Percentiles rank a stretch among this genome's conserved stretches.
Conservation (phyloP, 495 filamentous ascomycete species). For the Talaromyces ruber region DNA sequence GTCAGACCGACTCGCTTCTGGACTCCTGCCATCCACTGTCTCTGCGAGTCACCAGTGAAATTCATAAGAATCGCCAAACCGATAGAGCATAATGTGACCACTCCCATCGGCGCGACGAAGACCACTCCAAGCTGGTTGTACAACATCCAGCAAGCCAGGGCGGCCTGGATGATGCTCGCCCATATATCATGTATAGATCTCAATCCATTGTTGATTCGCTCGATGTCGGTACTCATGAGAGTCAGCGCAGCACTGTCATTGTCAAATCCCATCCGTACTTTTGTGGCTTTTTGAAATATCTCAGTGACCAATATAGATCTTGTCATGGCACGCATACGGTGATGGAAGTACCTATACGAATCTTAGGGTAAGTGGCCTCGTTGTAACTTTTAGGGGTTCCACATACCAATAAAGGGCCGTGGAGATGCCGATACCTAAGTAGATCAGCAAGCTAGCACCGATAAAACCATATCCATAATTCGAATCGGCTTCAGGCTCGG, state of each 20-base stretch:
- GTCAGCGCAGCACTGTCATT: constrained; percentile 41
- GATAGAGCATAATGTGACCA: constrained; percentile 16
- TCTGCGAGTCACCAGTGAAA: constrained; percentile 12
- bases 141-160: constrained; percentile 42
- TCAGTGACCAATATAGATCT: constrained; percentile 39
- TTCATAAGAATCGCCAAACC: constrained; percentile 13
- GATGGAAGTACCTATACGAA: constrained; percentile 24
- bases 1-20: constrained; percentile 16
- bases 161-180: constrained; percentile 43
- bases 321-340: constrained; percentile 36
- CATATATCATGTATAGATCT: constrained; percentile 35
- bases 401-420: constrained; percentile 41
- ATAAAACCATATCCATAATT: constrained; percentile 46
- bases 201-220: constrained; percentile 28
- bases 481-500: constrained; percentile 27
- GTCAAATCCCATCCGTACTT: constrained; percentile 12
- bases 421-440: constrained; percentile 38
- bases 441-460: constrained; percentile 38
- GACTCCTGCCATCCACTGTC: constrained; percentile 12
- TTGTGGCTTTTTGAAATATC: constrained; percentile 30
- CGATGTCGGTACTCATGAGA: constrained; percentile 48
- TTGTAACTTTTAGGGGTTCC: constrained; percentile 6
- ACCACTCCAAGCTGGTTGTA: constrained; percentile 37
- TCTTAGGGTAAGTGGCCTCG: not conserved
- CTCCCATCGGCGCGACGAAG: constrained; percentile 29